Percentiles rank a stretch among this genome's conserved stretches.
Evolutionary conservation across 1,284 basidiomycete genomes (phyloP).

Genomic region (Sporisorium graminicola): DNA sequence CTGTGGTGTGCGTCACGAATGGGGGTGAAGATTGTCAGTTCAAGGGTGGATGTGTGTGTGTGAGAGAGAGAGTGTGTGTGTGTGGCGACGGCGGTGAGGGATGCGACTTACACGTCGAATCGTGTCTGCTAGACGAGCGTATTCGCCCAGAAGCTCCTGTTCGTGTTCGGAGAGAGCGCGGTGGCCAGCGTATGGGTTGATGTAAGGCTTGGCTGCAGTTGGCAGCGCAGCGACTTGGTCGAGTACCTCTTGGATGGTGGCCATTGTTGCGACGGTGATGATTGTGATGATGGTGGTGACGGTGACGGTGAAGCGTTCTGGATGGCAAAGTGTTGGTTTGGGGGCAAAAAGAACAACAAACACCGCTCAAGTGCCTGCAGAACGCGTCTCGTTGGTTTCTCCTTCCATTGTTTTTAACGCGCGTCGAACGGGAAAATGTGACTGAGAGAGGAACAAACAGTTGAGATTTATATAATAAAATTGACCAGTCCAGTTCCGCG

Average conservation of each 20-base stretch:
- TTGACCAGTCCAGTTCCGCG: slow-evolving; percentile 7
- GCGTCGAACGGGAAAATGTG: too few relatives aligned
- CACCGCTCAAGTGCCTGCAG: slow-evolving; percentile 22
- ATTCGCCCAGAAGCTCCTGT: slow-evolving; percentile 64
- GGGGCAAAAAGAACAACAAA: slow-evolving; percentile 23
- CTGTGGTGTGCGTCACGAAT: slow-evolving; percentile 3
- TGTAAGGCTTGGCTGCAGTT: slow-evolving; percentile 33
- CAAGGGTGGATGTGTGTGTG: slow-evolving; percentile 59
- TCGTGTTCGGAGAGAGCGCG: slow-evolving; percentile 54
- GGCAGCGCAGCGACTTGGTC: slow-evolving; percentile 45
- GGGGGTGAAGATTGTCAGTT: too few relatives aligned
- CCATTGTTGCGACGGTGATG: slow-evolving; percentile 19
- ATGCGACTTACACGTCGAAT: slow-evolving; percentile 55
- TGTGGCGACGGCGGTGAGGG: too few relatives aligned
- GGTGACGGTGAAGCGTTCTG: neutral
- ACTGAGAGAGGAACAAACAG: too few relatives aligned
- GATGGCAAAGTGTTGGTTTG: slow-evolving; percentile 19
- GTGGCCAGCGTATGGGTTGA: slow-evolving; percentile 65
- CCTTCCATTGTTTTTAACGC: slow-evolving; percentile 6
- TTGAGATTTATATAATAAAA: slow-evolving; percentile 2
- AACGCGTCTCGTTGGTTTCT: too few relatives aligned
- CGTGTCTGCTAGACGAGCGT: slow-evolving; percentile 63
- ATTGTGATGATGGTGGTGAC: slow-evolving; percentile 12
- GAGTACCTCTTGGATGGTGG: slow-evolving; percentile 47
- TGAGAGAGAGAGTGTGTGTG: neutral